Percentiles rank a stretch among this genome's conserved stretches.
Evolutionary conservation across 352 stramenopile species (phyloP).

Genomic region (Phytophthora agathidicida): DNA sequence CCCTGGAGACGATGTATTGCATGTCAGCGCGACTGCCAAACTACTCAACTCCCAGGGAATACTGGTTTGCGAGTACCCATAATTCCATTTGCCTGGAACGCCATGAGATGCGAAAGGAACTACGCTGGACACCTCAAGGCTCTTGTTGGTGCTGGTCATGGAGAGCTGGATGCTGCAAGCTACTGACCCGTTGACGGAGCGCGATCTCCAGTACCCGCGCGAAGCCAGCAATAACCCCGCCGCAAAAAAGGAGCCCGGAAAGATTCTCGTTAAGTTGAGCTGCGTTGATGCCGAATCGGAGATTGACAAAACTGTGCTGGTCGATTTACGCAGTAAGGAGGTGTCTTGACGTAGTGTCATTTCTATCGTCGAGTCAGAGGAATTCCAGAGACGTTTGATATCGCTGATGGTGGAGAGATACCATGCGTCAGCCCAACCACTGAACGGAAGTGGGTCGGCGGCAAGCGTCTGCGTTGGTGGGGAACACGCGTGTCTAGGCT

Average conservation of each 20-base stretch:
- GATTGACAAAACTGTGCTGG: conserved; percentile 46
- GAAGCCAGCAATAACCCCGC: conserved; percentile 44
- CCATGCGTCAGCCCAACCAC: conserved; percentile 62
- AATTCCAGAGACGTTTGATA: conserved; percentile 37
- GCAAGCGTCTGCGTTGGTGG: conserved; percentile 6
- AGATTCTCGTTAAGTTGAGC: conserved; percentile 32
- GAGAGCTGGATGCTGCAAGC: conserved; percentile 35
- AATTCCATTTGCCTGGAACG: conserved; percentile 37
- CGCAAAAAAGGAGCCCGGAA: conserved; percentile 44
- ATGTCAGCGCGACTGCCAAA: conserved; percentile 42
- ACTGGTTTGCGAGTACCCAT: conserved; percentile 34
- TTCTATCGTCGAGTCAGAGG: conserved; percentile 5
- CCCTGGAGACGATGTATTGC: conserved; percentile 43
- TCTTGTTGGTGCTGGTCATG: conserved; percentile 36
- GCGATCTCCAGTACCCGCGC: conserved; percentile 44
- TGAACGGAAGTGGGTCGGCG: conserved; percentile 39
- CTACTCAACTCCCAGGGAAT: conserved; percentile 49
- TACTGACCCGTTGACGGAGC: conserved; percentile 1
- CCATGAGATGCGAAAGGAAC: conserved; percentile 14
- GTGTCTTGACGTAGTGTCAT: conserved; percentile 28
- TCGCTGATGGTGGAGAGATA: conserved; percentile 38
- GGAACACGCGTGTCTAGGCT: conserved; percentile 47
- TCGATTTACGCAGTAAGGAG: conserved; percentile 44
- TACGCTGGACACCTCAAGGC: conserved; percentile 5
- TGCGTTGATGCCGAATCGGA: conserved; percentile 14